Conservation (phyloP, 495 filamentous ascomycete species). For the Penicillium lividum region DNA sequence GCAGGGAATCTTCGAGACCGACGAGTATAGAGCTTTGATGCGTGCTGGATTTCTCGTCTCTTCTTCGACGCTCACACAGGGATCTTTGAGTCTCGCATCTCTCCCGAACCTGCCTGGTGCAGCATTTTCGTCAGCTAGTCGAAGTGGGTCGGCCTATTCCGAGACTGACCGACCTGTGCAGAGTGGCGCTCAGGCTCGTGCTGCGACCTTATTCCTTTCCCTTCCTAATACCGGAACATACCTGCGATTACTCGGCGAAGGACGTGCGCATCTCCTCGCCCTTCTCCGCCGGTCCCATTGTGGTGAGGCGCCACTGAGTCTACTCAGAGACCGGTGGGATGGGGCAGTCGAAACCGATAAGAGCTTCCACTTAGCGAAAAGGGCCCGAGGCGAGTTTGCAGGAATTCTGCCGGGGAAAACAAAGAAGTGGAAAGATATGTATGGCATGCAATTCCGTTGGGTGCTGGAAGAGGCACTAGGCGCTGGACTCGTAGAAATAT, state of each 20-base stretch:
- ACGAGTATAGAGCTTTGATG: slow-evolving; percentile 61
- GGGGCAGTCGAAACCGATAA: slow-evolving; percentile 66
- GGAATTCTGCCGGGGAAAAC: slow-evolving; percentile 72
- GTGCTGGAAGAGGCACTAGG: slow-evolving; percentile 76
- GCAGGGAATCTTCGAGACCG: slow-evolving; percentile 44
- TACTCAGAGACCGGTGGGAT: slow-evolving; percentile 79
- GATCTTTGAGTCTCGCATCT: slow-evolving; percentile 50
- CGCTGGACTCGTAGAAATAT: slow-evolving; percentile 76
- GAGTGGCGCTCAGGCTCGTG: slow-evolving; percentile 31
- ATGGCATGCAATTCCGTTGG: slow-evolving; percentile 78
- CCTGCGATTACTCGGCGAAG: slow-evolving; percentile 66
- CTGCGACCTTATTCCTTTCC: slow-evolving; percentile 58
- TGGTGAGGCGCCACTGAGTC: slow-evolving; percentile 63
- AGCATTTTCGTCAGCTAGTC: slow-evolving; percentile 59
- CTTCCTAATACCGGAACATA: slow-evolving; percentile 74
- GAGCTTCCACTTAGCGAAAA: slow-evolving; percentile 58
- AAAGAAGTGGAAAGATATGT: slow-evolving; percentile 79
- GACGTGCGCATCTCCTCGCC: slow-evolving; percentile 64
- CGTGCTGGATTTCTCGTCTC: slow-evolving; percentile 72
- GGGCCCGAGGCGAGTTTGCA: slow-evolving; percentile 64
- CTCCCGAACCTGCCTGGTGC: slow-evolving; percentile 52
- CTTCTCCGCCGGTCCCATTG: slow-evolving; percentile 65
- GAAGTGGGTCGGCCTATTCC: slow-evolving; percentile 17
- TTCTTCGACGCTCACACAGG: slow-evolving; percentile 46
- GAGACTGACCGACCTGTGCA: slow-evolving; percentile 23